phyloP scores from a whole-genome alignment of 2,329 filamentous ascomycete species.

The Plenodomus lindquistii region DNA sequence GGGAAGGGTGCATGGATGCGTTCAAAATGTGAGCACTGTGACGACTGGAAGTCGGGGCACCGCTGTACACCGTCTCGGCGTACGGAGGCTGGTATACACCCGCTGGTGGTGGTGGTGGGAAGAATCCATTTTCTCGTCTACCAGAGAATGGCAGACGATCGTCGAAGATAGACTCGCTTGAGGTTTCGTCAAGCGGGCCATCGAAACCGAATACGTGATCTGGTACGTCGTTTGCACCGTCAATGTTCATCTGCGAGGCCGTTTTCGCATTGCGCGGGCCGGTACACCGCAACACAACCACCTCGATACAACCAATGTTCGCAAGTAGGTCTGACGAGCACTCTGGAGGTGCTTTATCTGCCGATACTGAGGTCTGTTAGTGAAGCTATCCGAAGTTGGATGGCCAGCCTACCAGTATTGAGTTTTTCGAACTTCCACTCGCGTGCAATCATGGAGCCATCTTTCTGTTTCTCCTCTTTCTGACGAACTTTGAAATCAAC shows the following conservation, averaged over 20 bases:
- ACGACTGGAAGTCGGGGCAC: conserved; percentile 4
- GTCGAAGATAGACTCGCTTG: conserved; percentile 15
- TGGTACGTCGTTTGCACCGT: conserved; percentile 28
- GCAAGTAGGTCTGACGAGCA: conserved; percentile 39
- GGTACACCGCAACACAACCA: conserved; percentile 52
- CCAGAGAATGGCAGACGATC: conserved; percentile 13
- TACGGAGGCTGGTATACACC: conserved; percentile 18
- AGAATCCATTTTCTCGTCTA: neutral
- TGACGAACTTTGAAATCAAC: conserved; percentile 57
- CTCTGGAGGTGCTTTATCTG: conserved; percentile 41
- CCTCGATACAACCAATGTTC: conserved; percentile 54
- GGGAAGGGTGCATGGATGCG: neutral
- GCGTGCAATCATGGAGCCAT: conserved; percentile 54
- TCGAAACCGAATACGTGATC: conserved; percentile 17
- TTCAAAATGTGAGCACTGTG: neutral
- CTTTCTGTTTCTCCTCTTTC: conserved; percentile 55
- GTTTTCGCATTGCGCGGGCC: conserved; percentile 24
- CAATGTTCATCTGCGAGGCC: conserved; percentile 29
- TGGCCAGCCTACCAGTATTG: conserved; percentile 47
- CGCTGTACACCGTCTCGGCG: conserved; percentile 12
- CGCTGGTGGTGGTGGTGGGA: conserved; percentile 7
- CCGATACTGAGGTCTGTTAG: conserved; percentile 38
- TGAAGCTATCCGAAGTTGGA: neutral
- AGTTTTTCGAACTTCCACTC: conserved; percentile 59
- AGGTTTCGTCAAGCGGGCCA: conserved; percentile 6